A percentile compares a stretch with the other conserved stretches of the same genome.
phyloP scores from a whole-genome alignment of 352 stramenopile genomes.

The Pythium coloratum region DNA sequence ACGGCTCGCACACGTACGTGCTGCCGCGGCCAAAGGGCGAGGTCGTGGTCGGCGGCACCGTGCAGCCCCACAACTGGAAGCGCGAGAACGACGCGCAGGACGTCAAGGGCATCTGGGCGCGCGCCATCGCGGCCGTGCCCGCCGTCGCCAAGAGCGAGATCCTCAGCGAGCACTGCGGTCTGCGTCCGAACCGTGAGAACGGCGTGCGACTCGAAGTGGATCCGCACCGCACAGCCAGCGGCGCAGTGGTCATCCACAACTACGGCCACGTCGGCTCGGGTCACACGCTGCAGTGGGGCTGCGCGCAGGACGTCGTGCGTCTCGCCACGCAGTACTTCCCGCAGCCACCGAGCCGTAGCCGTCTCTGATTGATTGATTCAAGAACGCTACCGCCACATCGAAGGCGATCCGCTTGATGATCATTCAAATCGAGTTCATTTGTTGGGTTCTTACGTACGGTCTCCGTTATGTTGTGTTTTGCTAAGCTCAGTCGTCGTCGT shows the following conservation, averaged over 20 bases:
- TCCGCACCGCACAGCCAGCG: constrained; percentile 27
- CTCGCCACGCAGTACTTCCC: constrained; percentile 31
- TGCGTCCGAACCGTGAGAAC: constrained; percentile 42
- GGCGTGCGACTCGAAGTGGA: constrained; percentile 57
- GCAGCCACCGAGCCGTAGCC: background rate
- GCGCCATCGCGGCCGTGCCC: constrained; percentile 43
- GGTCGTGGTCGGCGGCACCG: constrained; percentile 63
- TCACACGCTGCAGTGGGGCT: constrained; percentile 73
- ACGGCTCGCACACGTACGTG: constrained; percentile 66
- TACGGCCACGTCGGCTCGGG: constrained; percentile 67
- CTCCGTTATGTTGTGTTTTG: background rate
- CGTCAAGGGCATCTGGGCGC: constrained; percentile 49
- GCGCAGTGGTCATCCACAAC: constrained; percentile 67
- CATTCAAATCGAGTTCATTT: background rate
- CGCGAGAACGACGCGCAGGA: constrained; percentile 40
- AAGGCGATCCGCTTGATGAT: too few species aligned
- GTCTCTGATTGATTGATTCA: constrained; percentile 4
- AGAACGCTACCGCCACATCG: background rate
- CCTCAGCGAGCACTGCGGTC: constrained; percentile 37
- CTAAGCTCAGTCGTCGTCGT: constrained; percentile 28
- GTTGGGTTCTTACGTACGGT: background rate
- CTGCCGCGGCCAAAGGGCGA: constrained; percentile 59
- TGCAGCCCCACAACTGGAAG: constrained; percentile 62
- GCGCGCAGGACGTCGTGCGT: constrained; percentile 49
- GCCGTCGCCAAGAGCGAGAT: constrained; percentile 45